Base-by-base conservation (phyloP, 2,329 filamentous ascomycete species). In the Diplodia sapinea region DNA sequence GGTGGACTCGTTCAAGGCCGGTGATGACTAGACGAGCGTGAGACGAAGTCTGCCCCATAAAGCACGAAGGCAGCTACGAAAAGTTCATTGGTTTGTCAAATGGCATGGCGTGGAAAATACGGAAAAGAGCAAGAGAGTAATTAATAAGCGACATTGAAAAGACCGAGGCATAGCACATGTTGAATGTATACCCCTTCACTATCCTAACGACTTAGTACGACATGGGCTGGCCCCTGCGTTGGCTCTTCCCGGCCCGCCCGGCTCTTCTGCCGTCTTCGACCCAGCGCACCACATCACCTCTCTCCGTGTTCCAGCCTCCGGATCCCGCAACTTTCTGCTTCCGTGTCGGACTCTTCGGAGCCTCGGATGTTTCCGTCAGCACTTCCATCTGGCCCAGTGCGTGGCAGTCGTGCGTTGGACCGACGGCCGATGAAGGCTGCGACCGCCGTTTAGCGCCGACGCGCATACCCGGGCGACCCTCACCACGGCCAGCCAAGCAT, bases 1-100 rank as follows among this genome's bases (percentile, higher is more conserved):
- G 9, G 67, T 68, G 15, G 66, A 68, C 38, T 65, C 66, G 12
- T 23, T 56, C 3, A 68, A 68, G 17, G 17, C 64, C 17, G 65
- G 65, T 6, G 20, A 50, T 4, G 47, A 62, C 47, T 67, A 31
- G 38, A 33, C 31, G 31, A 8, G 38, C n/a, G 9, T 15, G n/a
- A 2, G 29, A 7, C 11, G 29, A 12, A 36, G 59, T 15, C n/a
- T 51, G 43, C 29, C 7, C 59, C 4, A 23, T 23, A 23, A 23
- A 1, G 23, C n/a, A n/a, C 2, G 12, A 49, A 36, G 59, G 47
- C 43, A 51, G 47, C 47, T 51, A 63, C n/a, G 59, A 63, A 52
- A 26, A 38, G 23, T 13, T n/a, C 2, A 33, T 26, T 15, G 6
- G 33, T 63, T 59, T 17, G 13, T 26, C 12, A 36, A 36, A 36